Conservation (phyloP, 352 stramenopile species). For the Pythium sp. region DNA sequence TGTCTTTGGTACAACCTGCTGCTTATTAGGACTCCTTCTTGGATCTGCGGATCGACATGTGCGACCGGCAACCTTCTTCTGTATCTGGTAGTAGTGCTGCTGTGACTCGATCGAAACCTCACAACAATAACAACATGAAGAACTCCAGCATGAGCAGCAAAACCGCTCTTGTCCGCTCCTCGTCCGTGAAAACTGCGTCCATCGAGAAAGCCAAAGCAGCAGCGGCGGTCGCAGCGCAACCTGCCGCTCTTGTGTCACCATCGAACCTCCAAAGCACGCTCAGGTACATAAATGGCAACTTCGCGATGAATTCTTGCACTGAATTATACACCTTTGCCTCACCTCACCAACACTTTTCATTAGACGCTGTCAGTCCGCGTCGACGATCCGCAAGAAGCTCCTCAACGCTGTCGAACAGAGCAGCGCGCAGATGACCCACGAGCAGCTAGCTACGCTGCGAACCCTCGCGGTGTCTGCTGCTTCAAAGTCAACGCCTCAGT, state of each 20-base stretch:
- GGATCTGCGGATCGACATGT: slow-evolving; percentile 32
- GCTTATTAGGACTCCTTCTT: slow-evolving; percentile 22
- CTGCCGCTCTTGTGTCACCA: slow-evolving; percentile 10
- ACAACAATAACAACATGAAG: not conserved
- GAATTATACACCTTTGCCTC: no score
- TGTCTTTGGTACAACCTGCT: not conserved
- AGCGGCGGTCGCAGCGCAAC: not conserved
- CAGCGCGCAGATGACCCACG: slow-evolving; percentile 26
- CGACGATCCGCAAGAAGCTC: slow-evolving; percentile 64
- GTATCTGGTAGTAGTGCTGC: not conserved
- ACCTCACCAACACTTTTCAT: not conserved
- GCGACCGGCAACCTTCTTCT: slow-evolving; percentile 7
- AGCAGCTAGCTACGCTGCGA: slow-evolving; percentile 39
- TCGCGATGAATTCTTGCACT: not conserved
- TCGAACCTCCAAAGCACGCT: slow-evolving; percentile 26
- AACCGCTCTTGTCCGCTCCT: not conserved
- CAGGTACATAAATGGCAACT: slow-evolving; percentile 14
- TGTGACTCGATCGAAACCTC: slow-evolving; percentile 2
- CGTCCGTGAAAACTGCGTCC: slow-evolving; percentile 10
- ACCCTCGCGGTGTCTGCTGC: slow-evolving; percentile 23
- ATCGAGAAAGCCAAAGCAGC: slow-evolving; percentile 12
- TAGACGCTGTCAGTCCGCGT: slow-evolving; percentile 68
- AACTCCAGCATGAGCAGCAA: not conserved
- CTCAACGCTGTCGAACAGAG: slow-evolving; percentile 53
- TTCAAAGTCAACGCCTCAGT: slow-evolving; percentile 24